phyloP scores from a whole-genome alignment of 495 filamentous ascomycete genomes.

The Lasiosphaeria ovina region DNA sequence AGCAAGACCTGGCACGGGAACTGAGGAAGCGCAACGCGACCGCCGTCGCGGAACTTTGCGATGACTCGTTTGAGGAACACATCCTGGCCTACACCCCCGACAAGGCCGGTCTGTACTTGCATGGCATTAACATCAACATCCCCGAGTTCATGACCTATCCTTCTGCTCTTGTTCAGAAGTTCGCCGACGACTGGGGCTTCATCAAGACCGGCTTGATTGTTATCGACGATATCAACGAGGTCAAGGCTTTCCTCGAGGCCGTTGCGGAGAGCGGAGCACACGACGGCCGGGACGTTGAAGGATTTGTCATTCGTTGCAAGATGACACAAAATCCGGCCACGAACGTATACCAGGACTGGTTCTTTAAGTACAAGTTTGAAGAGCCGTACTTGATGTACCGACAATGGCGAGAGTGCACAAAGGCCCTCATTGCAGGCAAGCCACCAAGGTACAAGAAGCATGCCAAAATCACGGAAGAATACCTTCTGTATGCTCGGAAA shows the following conservation, averaged over 20 bases:
- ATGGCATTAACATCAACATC: slow-evolving; percentile 92
- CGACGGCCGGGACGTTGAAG: slow-evolving; percentile 88
- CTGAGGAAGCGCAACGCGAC: slow-evolving; percentile 81
- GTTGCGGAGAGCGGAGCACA: slow-evolving; percentile 84
- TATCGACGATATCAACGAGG: slow-evolving; percentile 68
- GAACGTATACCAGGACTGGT: slow-evolving; percentile 75
- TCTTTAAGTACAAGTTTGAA: slow-evolving; percentile 99
- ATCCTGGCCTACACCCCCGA: slow-evolving; percentile 86
- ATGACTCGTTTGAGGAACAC: slow-evolving; percentile 95
- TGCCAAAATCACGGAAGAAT: slow-evolving; percentile 84
- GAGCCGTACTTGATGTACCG: slow-evolving; percentile 98
- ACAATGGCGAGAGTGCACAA: slow-evolving; percentile 97
- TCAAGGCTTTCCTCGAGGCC: slow-evolving; percentile 75
- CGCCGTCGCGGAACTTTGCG: slow-evolving; percentile 93
- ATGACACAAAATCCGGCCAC: slow-evolving; percentile 39
- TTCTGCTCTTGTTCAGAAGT: slow-evolving; percentile 72
- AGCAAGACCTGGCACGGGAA: slow-evolving; percentile 69
- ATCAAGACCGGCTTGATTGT: slow-evolving; percentile 79
- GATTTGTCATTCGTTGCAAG: slow-evolving; percentile 93
- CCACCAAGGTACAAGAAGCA: slow-evolving; percentile 81
- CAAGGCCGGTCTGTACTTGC: slow-evolving; percentile 86
- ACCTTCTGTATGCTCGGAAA: slow-evolving; percentile 74
- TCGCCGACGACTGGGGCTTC: slow-evolving; percentile 93
- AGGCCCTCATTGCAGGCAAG: slow-evolving; percentile 76
- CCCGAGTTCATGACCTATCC: slow-evolving; percentile 86